These are phyloP conservation scores for Chrysanthemum lavandulifolium DNA, from an alignment of 129 eudicot genomes.

Conservation along the genomic window DNA sequence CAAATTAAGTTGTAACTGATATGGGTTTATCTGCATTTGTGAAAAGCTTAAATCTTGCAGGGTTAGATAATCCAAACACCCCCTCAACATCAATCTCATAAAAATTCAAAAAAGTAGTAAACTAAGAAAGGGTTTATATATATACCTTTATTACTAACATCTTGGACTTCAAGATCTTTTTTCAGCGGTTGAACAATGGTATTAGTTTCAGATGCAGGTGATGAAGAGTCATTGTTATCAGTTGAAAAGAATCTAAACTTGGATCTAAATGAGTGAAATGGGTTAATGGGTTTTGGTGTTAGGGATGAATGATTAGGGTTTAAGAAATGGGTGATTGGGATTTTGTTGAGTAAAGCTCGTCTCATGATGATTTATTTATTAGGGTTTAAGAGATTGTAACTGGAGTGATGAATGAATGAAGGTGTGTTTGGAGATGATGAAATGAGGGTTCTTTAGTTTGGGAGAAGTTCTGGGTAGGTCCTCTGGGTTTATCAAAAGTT, in stretches of 20 bases:
- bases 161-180: conserved; percentile 38
- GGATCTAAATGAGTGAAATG: conserved; percentile 7
- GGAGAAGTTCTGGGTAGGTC: too few relatives aligned
- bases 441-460: too few relatives aligned
- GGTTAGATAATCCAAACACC: neutral
- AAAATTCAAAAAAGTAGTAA: neutral
- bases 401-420: conserved; percentile 13
- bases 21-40: neutral
- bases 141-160: conserved; percentile 58
- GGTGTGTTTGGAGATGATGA: too few relatives aligned
- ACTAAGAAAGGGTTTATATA: conserved; percentile 11
- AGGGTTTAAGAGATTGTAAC: conserved; percentile 32
- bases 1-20: neutral
- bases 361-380: conserved; percentile 34
- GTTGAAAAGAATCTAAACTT: conserved; percentile 34
- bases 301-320: conserved; percentile 16
- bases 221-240: conserved; percentile 32
- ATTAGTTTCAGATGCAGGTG: neutral
- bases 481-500: too few relatives aligned
- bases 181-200: conserved; percentile 14
- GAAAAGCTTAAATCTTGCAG: neutral
- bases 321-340: conserved; percentile 26
- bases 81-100: neutral
- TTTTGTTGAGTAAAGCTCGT: conserved; percentile 38
- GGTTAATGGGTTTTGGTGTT: neutral